Evolutionary conservation across 345 rosid genomes (phyloP).

Genomic region (Bruguiera sexangula): DNA sequence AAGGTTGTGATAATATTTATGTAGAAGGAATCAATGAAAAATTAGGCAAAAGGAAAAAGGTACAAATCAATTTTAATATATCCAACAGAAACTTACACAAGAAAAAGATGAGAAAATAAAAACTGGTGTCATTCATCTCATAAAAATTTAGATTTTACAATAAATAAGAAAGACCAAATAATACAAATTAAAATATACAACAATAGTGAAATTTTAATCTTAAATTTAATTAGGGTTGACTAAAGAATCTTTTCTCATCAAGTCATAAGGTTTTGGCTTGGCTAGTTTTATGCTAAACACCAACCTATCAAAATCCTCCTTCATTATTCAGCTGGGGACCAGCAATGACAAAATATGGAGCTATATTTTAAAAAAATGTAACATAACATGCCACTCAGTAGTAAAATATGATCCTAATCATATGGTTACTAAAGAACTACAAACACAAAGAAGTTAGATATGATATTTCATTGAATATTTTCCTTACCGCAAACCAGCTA

Average conservation of each 20-base stretch:
- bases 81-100: not conserved
- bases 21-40: conserved; percentile 17
- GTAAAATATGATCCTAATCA: too few relatives aligned
- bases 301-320: too few relatives aligned
- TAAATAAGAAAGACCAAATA: too few relatives aligned
- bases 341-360: not conserved
- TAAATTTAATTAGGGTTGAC: too few relatives aligned
- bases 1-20: not conserved
- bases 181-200: too few relatives aligned
- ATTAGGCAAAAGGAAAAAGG: conserved; percentile 1
- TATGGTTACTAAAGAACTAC: not conserved
- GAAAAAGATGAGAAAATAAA: not conserved
- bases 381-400: not conserved
- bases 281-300: too few relatives aligned
- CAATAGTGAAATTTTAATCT: too few relatives aligned
- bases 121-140: too few relatives aligned
- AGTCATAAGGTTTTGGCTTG: too few relatives aligned
- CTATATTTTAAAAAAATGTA: not conserved
- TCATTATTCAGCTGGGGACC: not conserved
- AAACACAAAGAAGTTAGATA: not conserved
- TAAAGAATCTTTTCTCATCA: too few relatives aligned
- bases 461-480: conserved; percentile 8
- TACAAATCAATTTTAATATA: not conserved
- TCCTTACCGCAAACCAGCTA: conserved; percentile 90
- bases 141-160: too few relatives aligned